Conservation (phyloP, 306 rosid genomes). For the Dryas alaskensis region DNA sequence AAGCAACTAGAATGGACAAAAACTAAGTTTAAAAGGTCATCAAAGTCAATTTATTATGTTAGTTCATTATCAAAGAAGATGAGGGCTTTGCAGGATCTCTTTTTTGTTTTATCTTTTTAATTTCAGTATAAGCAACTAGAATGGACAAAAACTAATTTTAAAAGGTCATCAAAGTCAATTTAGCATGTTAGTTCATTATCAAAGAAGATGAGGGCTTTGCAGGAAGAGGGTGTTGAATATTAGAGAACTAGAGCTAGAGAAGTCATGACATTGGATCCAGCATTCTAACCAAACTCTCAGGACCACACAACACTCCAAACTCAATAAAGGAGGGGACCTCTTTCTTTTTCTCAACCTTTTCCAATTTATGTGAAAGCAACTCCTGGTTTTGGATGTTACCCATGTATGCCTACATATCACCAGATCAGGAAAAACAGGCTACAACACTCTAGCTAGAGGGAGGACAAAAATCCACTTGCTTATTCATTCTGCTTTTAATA, state of each 20-base stretch:
- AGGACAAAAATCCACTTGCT: background rate
- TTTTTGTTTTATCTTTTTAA: no score
- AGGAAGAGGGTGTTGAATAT: no score
- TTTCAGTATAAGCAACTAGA: background rate
- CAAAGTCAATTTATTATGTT: slow-evolving; percentile 5
- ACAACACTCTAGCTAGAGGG: no score
- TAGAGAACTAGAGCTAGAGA: no score
- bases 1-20: background rate
- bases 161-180: background rate
- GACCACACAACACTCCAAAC: background rate
- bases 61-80: no score
- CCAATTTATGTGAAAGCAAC: background rate
- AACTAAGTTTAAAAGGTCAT: background rate
- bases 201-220: background rate
- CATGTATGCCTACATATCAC: background rate
- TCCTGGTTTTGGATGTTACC: background rate
- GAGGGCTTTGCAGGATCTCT: background rate
- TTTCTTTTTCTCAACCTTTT: background rate
- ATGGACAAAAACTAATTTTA: background rate
- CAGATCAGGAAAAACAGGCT: background rate
- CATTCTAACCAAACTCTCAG: background rate
- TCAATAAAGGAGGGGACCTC: background rate
- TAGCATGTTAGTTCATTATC: background rate
- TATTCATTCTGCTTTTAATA: no score
- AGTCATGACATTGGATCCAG: background rate